Conservation (phyloP, 2,329 filamentous ascomycete species). For the Ceratocystis alfenasii region DNA sequence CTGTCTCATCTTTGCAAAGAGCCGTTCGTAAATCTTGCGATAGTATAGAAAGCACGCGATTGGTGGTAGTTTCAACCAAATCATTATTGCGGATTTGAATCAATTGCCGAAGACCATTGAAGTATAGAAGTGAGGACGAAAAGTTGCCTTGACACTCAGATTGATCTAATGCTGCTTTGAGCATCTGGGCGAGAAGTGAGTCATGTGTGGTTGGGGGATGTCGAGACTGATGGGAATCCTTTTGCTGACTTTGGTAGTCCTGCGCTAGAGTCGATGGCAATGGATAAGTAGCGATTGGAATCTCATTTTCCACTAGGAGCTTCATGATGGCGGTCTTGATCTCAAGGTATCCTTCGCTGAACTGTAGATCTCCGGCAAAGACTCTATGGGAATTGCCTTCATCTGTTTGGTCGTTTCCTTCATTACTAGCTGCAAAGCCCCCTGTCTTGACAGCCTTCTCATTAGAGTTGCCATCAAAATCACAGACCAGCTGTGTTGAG, state of each 20-base stretch:
- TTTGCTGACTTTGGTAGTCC: no score
- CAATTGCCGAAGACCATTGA: conserved; percentile 67
- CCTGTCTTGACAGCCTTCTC: background rate
- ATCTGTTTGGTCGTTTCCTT: conserved; percentile 29
- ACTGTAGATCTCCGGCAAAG: conserved; percentile 38
- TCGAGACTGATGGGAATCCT: no score
- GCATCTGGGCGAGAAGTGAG: conserved; percentile 55
- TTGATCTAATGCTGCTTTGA: conserved; percentile 62
- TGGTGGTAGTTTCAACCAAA: conserved; percentile 55
- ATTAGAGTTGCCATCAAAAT: conserved; percentile 34
- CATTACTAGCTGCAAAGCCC: conserved; percentile 33
- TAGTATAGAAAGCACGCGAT: conserved; percentile 62
- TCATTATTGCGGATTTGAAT: conserved; percentile 49
- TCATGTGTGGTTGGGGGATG: conserved; percentile 25
- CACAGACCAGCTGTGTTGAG: conserved; percentile 61
- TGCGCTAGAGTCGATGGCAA: background rate
- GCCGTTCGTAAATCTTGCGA: conserved; percentile 58
- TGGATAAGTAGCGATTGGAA: conserved; percentile 36
- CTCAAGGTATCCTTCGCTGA: conserved; percentile 70
- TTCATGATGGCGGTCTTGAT: conserved; percentile 69
- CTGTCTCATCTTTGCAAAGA: conserved; percentile 55
- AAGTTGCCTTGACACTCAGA: conserved; percentile 72
- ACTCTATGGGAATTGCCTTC: background rate
- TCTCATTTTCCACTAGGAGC: conserved; percentile 71
- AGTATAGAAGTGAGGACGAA: conserved; percentile 72